Evolutionary conservation across 2,329 filamentous ascomycete species (phyloP), one percentile per base, ranked within the genome.

Genomic region (Fusarium citri): DNA sequence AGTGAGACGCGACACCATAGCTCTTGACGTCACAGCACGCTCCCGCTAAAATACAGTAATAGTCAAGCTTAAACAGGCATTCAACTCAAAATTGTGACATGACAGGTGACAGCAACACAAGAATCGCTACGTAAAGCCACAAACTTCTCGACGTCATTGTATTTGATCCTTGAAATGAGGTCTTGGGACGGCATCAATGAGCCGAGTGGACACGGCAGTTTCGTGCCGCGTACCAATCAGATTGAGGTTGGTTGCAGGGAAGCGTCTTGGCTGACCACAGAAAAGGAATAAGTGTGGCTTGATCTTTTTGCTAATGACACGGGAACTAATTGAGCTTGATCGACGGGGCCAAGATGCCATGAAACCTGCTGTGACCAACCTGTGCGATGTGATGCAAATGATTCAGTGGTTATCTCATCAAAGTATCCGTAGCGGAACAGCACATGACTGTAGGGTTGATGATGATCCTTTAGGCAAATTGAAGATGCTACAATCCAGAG

Each of bases 131-230:
- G 55, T 51, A 48, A 67, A 66, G 63, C 56, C 64, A 68, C 57
- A 54, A 34, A 26, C 18, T 12, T 12, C 16, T 15, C 64, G 64
- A 71, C 68, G 68, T 71, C 68, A 71, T 64, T 43, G 30, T 48
- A 46, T 37, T 51, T 47, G 15, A 30, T 42, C n/a, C 31, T 26
- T 20, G 30, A 70, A 60, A 20, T n/a, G 28, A 55, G 26, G 55
- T 20, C 63, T 65, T 55, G 54, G 63, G 31, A 55, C 68, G 68
- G 68, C 68, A 71, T 64, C 61, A 46, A 68, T 22, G 47, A 71
- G 68, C 68, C 68, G 68, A 71, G 68, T 43, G 46, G 55, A 55
- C 59, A 23, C 68, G 68, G 68, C 68, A 71, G 34, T n/a, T 71
- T 61, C 48, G 37, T 71, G 53, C 68, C 68, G 64, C 47, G 28